Evolutionary conservation across 306 rosid genomes (phyloP).

Genomic region (Chamaecrista fasciculata): DNA sequence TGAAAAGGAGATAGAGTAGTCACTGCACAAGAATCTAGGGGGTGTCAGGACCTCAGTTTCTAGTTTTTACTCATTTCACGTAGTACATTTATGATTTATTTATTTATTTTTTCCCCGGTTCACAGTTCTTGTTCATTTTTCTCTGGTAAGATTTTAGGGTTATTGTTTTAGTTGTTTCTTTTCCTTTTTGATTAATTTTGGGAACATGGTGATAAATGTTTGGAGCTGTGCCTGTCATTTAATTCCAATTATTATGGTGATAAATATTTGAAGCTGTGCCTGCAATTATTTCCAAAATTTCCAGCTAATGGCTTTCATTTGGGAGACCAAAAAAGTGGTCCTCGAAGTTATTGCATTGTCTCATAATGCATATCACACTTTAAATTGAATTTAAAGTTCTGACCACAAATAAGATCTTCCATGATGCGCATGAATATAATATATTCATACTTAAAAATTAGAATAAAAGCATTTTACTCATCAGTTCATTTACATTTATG

Average conservation of each 20-base stretch:
- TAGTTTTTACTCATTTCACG: too few species aligned
- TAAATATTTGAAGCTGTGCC: not conserved
- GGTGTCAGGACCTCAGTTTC: not conserved
- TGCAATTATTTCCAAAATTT: not conserved
- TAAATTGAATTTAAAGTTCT: conserved; percentile 29
- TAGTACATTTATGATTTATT: too few species aligned
- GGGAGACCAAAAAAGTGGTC: not conserved
- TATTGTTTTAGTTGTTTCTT: not conserved
- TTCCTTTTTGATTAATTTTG: not conserved
- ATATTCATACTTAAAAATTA: not conserved
- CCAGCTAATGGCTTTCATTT: not conserved
- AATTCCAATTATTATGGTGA: not conserved
- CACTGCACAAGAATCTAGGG: not conserved
- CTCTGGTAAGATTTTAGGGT: not conserved
- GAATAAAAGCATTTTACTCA: not conserved
- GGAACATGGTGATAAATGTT: not conserved
- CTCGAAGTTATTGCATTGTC: not conserved
- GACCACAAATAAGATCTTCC: not conserved
- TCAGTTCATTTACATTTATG: conserved; percentile 29
- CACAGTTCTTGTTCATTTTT: too few species aligned
- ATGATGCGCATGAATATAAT: conserved; percentile 2
- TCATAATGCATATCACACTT: not conserved
- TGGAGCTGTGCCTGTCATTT: not conserved
- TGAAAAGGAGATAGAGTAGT: conserved; percentile 5
- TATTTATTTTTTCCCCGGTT: too few species aligned